Evolutionary conservation across 805 yeast species (phyloP).

Genomic region (Wickerhamiella occidentalis): DNA sequence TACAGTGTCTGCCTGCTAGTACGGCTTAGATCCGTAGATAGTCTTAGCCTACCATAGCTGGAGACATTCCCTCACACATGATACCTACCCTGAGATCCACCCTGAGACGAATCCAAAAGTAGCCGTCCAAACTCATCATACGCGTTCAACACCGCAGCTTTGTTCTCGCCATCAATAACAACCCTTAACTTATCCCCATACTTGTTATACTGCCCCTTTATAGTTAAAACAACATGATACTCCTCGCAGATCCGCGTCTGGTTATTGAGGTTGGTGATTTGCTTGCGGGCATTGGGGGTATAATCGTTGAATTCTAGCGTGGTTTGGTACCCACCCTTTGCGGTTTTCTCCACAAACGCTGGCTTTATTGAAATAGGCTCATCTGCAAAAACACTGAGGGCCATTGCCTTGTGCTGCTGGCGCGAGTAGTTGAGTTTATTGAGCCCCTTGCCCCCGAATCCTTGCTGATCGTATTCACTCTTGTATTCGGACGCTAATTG

Average conservation of each 20-base stretch:
- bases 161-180: slow-evolving; percentile 62
- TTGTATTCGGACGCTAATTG: background rate
- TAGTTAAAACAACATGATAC: slow-evolving; percentile 55
- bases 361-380: slow-evolving; percentile 28
- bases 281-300: slow-evolving; percentile 39
- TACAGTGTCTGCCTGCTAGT: too few relatives aligned
- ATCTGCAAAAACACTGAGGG: slow-evolving; percentile 27
- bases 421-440: slow-evolving; percentile 54
- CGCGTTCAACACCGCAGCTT: slow-evolving; percentile 35
- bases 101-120: background rate
- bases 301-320: slow-evolving; percentile 69
- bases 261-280: slow-evolving; percentile 17
- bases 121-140: slow-evolving; percentile 13
- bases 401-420: slow-evolving; percentile 39
- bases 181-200: slow-evolving; percentile 58
- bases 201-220: slow-evolving; percentile 67
- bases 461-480: slow-evolving; percentile 33
- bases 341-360: slow-evolving; percentile 17
- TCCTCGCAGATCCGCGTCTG: slow-evolving; percentile 14
- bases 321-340: slow-evolving; percentile 40
- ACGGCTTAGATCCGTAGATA: too few relatives aligned
- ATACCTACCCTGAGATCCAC: too few relatives aligned
- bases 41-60: too few relatives aligned
- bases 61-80: too few relatives aligned
- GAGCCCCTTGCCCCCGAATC: slow-evolving; percentile 90